Evolutionary conservation across 495 filamentous ascomycete genomes (phyloP).

Genomic region (Oidiodendron maius): DNA sequence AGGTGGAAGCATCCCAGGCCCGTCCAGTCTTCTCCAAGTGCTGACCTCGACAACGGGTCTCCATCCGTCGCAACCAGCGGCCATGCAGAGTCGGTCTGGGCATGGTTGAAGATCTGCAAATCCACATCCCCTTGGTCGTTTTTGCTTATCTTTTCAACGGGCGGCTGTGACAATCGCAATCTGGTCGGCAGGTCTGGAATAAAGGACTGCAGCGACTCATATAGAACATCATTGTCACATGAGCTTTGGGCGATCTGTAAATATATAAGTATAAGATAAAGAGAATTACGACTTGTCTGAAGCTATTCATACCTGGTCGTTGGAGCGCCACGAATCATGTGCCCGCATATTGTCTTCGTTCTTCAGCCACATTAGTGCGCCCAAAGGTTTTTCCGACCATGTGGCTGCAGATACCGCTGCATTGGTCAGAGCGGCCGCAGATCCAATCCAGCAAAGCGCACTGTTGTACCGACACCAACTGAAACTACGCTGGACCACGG

Average conservation of each 20-base stretch:
- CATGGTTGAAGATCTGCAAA: too few relatives aligned
- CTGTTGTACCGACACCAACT: constrained; percentile 53
- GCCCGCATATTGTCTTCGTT: constrained; percentile 40
- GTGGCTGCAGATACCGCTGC: constrained; percentile 30
- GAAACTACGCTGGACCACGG: constrained; percentile 43
- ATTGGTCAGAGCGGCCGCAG: constrained; percentile 36
- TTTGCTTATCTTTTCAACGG: too few relatives aligned
- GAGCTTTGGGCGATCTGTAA: not conserved
- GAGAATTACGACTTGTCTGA: constrained; percentile 3
- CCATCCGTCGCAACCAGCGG: not conserved
- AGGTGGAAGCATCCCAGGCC: constrained; percentile 50
- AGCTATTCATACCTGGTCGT: constrained; percentile 20
- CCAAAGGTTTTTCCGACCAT: constrained; percentile 39
- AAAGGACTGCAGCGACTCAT: not conserved
- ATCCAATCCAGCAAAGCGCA: constrained; percentile 44
- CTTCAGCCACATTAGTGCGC: constrained; percentile 53
- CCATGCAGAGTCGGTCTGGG: too few relatives aligned
- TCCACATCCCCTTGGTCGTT: too few relatives aligned
- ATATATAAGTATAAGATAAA: constrained; percentile 40
- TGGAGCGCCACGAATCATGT: constrained; percentile 45
- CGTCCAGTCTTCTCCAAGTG: constrained; percentile 35
- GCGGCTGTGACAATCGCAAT: not conserved
- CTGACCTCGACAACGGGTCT: constrained; percentile 26
- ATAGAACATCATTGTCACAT: not conserved
- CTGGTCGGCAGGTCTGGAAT: not conserved